Evolutionary conservation across 352 stramenopile species (phyloP).

Genomic region (Phytophthora sp.): DNA sequence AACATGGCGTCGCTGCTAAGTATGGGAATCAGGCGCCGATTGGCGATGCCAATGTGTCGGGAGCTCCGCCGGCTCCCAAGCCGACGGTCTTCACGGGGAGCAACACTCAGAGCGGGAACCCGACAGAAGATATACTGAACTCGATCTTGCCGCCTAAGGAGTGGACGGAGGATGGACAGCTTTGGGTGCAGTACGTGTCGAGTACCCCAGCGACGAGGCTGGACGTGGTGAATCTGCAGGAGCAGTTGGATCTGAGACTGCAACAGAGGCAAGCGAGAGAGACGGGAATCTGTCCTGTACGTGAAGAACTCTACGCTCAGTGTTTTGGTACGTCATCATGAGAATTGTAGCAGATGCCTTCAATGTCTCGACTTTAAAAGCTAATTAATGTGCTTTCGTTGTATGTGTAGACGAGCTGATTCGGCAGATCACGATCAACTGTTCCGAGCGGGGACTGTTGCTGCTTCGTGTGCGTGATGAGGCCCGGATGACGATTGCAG

Average conservation of each 20-base stretch:
- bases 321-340: conserved; percentile 76
- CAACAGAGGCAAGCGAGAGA: conserved; percentile 92
- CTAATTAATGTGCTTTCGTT: too few relatives aligned
- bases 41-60: conserved; percentile 21
- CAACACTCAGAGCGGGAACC: conserved; percentile 56
- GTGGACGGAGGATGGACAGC: conserved; percentile 89
- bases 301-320: conserved; percentile 93
- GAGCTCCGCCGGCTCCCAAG: conserved; percentile 37
- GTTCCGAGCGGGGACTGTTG: conserved; percentile 89
- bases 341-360: background rate
- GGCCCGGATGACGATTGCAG: conserved; percentile 92
- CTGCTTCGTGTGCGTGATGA: conserved; percentile 91
- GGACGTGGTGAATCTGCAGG: conserved; percentile 92
- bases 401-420: conserved; percentile 87
- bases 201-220: conserved; percentile 91
- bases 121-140: conserved; percentile 93
- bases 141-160: conserved; percentile 91
- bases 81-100: conserved; percentile 72
- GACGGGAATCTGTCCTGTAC: conserved; percentile 92
- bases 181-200: conserved; percentile 94
- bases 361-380: too few relatives aligned
- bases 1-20: conserved; percentile 25
- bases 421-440: conserved; percentile 94
- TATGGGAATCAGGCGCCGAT: conserved; percentile 35
- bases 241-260: conserved; percentile 90